phyloP scores from a whole-genome alignment of 176 grass and related monocot genomes.

The Raddia guianensis region DNA sequence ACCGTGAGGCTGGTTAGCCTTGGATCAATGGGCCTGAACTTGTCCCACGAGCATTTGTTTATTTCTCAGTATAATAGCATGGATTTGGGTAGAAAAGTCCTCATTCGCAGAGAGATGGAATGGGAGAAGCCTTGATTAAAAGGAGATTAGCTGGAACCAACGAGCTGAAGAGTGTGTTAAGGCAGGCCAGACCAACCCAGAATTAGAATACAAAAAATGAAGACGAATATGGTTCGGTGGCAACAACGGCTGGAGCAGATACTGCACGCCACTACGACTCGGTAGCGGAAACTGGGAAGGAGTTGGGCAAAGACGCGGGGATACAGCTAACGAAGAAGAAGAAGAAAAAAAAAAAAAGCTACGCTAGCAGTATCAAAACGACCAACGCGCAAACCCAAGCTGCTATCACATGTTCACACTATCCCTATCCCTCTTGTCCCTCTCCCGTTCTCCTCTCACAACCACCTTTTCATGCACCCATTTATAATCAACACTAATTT shows the following conservation, averaged over 20 bases:
- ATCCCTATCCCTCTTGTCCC: not conserved
- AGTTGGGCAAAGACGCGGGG: no score
- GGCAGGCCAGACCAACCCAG: not conserved
- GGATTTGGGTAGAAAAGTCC: not conserved
- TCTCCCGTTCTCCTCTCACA: not conserved
- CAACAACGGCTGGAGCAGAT: not conserved
- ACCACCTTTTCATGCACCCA: not conserved
- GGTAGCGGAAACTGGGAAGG: not conserved
- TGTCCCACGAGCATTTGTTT: no score
- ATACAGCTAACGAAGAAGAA: not conserved
- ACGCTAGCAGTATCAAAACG: not conserved
- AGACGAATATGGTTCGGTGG: not conserved
- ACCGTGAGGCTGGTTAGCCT: no score
- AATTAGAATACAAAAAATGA: not conserved
- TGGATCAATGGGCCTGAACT: no score
- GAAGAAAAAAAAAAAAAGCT: not conserved
- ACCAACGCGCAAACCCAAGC: no score
- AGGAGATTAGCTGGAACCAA: slow-evolving; percentile 19
- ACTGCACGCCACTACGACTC: not conserved
- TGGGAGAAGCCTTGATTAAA: no score
- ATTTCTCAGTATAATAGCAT: not conserved
- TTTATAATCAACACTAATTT: not conserved
- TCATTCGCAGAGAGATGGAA: not conserved
- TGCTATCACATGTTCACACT: not conserved
- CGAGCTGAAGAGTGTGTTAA: not conserved